Evolutionary conservation across 108 stramenopile genomes (phyloP).

Genomic region (Stephanodiscus triporus): DNA sequence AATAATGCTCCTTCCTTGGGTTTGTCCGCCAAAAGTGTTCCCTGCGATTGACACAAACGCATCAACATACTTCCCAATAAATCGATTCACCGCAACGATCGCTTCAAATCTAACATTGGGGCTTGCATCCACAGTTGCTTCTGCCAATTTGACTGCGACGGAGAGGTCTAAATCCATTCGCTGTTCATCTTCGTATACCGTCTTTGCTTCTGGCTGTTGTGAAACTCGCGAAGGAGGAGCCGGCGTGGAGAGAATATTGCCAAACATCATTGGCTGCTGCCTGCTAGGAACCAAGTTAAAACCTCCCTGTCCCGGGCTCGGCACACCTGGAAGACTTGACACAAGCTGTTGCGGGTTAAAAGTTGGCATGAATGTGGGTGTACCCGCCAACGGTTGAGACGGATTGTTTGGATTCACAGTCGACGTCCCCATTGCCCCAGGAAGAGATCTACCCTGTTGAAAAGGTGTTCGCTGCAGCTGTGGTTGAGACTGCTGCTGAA

Average conservation of each 20-base stretch:
- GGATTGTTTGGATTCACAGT: not conserved
- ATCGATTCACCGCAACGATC: slow-evolving; percentile 61
- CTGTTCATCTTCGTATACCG: slow-evolving; percentile 27
- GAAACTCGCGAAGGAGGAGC: slow-evolving; percentile 6
- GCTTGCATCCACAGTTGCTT: slow-evolving; percentile 67
- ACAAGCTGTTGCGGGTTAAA: slow-evolving; percentile 16
- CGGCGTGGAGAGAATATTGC: slow-evolving; percentile 22
- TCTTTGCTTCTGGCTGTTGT: slow-evolving; percentile 23
- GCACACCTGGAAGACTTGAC: slow-evolving; percentile 16
- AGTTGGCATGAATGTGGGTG: slow-evolving; percentile 24
- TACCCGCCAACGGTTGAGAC: not conserved
- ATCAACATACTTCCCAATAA: slow-evolving; percentile 82
- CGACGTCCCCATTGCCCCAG: slow-evolving; percentile 3
- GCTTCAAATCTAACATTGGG: slow-evolving; percentile 88
- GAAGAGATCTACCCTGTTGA: slow-evolving; percentile 15
- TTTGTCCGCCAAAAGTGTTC: slow-evolving; percentile 31
- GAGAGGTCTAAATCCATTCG: slow-evolving; percentile 26
- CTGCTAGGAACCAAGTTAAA: slow-evolving; percentile 7
- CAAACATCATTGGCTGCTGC: slow-evolving; percentile 38
- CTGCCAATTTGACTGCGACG: slow-evolving; percentile 19
- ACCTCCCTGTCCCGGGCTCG: slow-evolving; percentile 13
- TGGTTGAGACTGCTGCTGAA: slow-evolving; percentile 16
- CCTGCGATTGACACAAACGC: slow-evolving; percentile 81
- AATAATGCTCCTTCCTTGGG: slow-evolving; percentile 30
- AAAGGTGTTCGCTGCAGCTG: slow-evolving; percentile 17